Evolutionary conservation across 2,329 filamentous ascomycete species (phyloP).

Genomic region (Aspergillus fischeri): DNA sequence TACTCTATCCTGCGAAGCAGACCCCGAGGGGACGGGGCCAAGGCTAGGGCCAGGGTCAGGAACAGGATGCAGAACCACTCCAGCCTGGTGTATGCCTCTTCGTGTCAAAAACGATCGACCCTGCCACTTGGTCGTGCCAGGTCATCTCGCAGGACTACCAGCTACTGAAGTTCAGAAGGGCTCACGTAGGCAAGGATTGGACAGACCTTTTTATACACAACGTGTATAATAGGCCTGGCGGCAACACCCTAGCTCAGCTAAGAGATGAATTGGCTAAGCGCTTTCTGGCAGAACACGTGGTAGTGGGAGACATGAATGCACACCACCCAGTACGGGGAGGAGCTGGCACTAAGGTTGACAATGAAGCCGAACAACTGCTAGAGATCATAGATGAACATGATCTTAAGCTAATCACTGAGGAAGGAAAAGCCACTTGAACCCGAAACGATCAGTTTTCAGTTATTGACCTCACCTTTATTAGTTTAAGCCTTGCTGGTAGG

Average conservation of each 20-base stretch:
- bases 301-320: constrained; percentile 17
- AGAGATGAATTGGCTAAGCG: constrained; percentile 3
- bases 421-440: constrained; percentile 9
- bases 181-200: background rate
- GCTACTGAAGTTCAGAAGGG: constrained; percentile 5
- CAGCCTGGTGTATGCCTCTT: constrained; percentile 12
- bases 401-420: constrained; percentile 6
- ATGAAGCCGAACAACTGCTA: background rate
- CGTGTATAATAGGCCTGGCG: too few relatives aligned
- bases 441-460: constrained; percentile 8
- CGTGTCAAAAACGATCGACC: constrained; percentile 17
- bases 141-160: constrained; percentile 14
- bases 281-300: constrained; percentile 12
- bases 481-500: background rate
- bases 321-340: constrained; percentile 17
- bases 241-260: background rate
- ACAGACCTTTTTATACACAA: too few relatives aligned
- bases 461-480: constrained; percentile 17
- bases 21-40: too few relatives aligned
- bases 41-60: too few relatives aligned
- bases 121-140: constrained; percentile 10
- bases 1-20: constrained; percentile 10
- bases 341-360: constrained; percentile 2
- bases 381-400: background rate
- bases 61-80: too few relatives aligned